These are phyloP conservation scores for Suhomyces bribrorum DNA, from an alignment of 1,139 yeast genomes.

Conservation along the genomic window DNA sequence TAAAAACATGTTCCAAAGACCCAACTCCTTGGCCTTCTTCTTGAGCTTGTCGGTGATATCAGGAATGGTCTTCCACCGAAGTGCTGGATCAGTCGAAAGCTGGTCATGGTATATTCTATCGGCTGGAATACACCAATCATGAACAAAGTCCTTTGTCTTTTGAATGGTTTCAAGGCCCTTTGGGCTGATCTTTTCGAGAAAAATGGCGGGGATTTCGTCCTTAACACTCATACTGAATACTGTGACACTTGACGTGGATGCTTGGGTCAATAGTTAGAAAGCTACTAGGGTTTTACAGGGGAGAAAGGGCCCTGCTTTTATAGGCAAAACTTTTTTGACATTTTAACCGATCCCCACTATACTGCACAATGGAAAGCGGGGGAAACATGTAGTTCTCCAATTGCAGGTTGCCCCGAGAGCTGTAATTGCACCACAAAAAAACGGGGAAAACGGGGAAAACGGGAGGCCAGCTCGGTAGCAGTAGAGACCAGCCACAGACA, in stretches of 20 bases:
- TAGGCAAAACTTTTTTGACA: no score
- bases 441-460: no score
- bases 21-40: slow-evolving; percentile 54
- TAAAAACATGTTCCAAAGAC: slow-evolving; percentile 68
- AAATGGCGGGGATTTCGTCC: slow-evolving; percentile 48
- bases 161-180: slow-evolving; percentile 54
- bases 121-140: slow-evolving; percentile 61
- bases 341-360: slow-evolving; percentile 4
- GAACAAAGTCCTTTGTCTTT: slow-evolving; percentile 54
- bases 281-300: not conserved
- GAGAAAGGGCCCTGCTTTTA: not conserved
- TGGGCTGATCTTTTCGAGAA: slow-evolving; percentile 46
- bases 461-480: no score
- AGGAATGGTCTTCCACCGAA: slow-evolving; percentile 55
- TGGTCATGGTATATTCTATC: slow-evolving; percentile 47
- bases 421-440: no score
- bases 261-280: not conserved
- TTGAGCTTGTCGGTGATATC: slow-evolving; percentile 55
- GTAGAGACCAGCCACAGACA: no score
- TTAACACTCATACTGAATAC: slow-evolving; percentile 33
- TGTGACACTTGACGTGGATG: no score
- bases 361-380: slow-evolving; percentile 1
- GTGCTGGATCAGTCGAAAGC: slow-evolving; percentile 38
- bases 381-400: slow-evolving; percentile 1
- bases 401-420: not conserved